phyloP scores from a whole-genome alignment of 2,329 filamentous ascomycete species.

The Fusarium scirpi region DNA sequence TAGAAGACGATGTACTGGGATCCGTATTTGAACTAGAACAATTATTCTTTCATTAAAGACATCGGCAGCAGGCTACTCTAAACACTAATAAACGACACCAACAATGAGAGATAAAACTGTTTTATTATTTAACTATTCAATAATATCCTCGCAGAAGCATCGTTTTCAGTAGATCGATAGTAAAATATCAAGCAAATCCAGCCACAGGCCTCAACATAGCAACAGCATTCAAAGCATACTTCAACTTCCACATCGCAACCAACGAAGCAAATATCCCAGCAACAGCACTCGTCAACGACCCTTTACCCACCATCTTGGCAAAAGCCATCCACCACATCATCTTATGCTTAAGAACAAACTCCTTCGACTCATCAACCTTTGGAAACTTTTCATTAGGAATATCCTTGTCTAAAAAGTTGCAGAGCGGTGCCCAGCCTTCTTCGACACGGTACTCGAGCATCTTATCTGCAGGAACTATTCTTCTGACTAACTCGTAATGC shows the following conservation, averaged over 20 bases:
- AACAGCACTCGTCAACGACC: constrained; percentile 3
- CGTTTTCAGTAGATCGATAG: not conserved
- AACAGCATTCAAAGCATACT: not conserved
- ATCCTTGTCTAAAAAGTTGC: constrained; percentile 15
- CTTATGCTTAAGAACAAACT: constrained; percentile 26
- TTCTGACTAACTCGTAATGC: constrained; percentile 15
- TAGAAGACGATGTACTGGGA: too few relatives aligned
- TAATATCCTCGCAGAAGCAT: too few relatives aligned
- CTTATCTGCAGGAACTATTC: not conserved
- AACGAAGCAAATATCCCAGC: constrained; percentile 22
- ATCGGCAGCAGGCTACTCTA: too few relatives aligned
- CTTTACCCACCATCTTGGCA: constrained; percentile 32
- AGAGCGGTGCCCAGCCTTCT: constrained; percentile 32
- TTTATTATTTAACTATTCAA: not conserved
- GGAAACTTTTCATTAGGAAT: constrained; percentile 23
- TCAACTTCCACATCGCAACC: constrained; percentile 26
- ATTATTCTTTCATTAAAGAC: not conserved
- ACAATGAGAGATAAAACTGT: too few relatives aligned
- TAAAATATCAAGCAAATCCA: not conserved
- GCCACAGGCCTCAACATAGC: constrained; percentile 10
- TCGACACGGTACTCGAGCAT: constrained; percentile 25
- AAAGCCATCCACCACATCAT: constrained; percentile 40
- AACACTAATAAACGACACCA: too few relatives aligned
- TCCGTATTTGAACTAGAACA: accelerated
- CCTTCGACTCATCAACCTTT: constrained; percentile 18